These are phyloP conservation scores for Fusarium foetens DNA, from an alignment of 2,329 filamentous ascomycete genomes.

Conservation along the genomic window DNA sequence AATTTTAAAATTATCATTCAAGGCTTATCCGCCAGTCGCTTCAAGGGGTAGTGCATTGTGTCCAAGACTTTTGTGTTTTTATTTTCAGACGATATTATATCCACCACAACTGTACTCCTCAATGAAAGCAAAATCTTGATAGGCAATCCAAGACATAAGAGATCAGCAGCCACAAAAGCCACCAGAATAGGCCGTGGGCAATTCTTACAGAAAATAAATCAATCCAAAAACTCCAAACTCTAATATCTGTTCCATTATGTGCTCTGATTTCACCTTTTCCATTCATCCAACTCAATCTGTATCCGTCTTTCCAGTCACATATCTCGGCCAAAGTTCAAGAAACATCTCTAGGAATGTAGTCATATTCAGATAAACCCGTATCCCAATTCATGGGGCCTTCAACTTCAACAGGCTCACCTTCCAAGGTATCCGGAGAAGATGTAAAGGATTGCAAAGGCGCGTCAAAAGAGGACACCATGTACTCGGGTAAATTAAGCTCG, in stretches of 20 bases:
- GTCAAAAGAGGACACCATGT: background rate
- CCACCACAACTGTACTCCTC: background rate
- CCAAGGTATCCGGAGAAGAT: background rate
- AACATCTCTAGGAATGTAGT: too few relatives aligned
- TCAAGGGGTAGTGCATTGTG: background rate
- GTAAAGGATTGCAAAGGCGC: background rate
- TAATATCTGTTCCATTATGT: too few relatives aligned
- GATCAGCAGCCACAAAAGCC: background rate
- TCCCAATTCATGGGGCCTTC: background rate
- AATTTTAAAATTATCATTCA: too few relatives aligned
- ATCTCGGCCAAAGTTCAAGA: too few relatives aligned
- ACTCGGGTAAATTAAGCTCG: background rate
- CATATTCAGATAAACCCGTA: too few relatives aligned
- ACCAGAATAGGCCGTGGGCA: fast-evolving
- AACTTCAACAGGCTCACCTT: too few relatives aligned
- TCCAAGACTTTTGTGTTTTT: background rate
- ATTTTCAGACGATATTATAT: background rate
- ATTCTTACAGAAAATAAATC: background rate
- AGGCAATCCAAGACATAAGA: too few relatives aligned
- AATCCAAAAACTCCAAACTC: too few relatives aligned
- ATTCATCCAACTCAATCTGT: background rate
- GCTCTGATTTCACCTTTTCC: background rate
- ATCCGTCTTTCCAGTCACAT: background rate
- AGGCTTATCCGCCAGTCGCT: background rate
- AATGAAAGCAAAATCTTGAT: too few relatives aligned